Base-by-base conservation (phyloP, 192 early-diverging fungal genomes). In the Dispira parvispora region DNA sequence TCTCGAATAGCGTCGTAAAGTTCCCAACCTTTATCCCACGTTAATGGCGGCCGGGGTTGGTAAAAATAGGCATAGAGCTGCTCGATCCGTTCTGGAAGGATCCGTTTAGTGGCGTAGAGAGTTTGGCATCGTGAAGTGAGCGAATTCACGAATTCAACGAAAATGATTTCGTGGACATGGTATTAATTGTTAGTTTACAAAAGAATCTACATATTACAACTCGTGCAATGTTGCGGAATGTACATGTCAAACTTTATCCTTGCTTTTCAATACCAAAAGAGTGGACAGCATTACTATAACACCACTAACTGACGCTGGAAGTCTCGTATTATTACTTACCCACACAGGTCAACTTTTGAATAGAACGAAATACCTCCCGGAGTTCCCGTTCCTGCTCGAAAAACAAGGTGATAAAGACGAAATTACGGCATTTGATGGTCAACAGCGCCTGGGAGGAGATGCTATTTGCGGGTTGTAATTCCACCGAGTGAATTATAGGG, bases 301-400 rank as follows among this genome's bases (percentile, higher is more conserved):
- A 38, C 32, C 32, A 6, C 32, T 6, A 38, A 38, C 32, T 38
- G 32, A 38, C 32, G 32, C 32, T 38, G 32, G 32, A 38, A 4
- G 32, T 38, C 32, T 38, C 32, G 32, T 6, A 38, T 38, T n/a
- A 23, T 56, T 18, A 80, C 74, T 62, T 78, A 85, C 83, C 67
- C 25, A 91, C 80, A 68, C 88, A 91, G 2, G 91, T 84, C 65
- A 89, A 71, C 26, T 81, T 83, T 64, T 91, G 87, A 56, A 97
- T 78, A 43, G 80, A 82, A 16, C 79, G 80, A 69, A 83, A 94
- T 6, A 89, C 83, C 45, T 89, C 87, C 28, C 77, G 75, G 0
- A 86, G 81, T 52, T 88, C 81, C 1, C 74, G 69, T 60, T 91
- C 90, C 14, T 74, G 67, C 45, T 73, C 70, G 68, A 91, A 78